Base-by-base conservation (phyloP, 345 rosid species). In the Aegle marmelos region DNA sequence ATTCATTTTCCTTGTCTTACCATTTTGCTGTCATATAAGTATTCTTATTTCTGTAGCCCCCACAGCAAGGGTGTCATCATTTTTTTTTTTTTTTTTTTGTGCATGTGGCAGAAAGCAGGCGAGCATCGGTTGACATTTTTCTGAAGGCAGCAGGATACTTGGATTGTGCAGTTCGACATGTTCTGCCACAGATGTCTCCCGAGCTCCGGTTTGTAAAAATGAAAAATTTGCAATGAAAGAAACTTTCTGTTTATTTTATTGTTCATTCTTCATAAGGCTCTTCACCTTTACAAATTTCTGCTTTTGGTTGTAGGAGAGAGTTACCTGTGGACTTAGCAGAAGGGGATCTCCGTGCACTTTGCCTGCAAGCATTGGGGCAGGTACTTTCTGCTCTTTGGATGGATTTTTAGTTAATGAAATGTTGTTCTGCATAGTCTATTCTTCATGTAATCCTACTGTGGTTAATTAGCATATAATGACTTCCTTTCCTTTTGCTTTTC, bases 331-430 rank as follows among this genome's bases (percentile, higher is more conserved):
- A 97, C 82, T 87, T 97, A 74, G 90, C 91, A 28, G 99, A 91
- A 83, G 99, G 98, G 82, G 98, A 88, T 83, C 93, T 94, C 79
- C 84, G 93, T 70, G 97, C 97, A 74, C 95, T 93, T 81, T 90
- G 96, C 88, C 87, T 94, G 81, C 99, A 97, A 82, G 95, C 98
- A 75, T 80, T 97, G 78, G 99, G 99, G 77, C 97, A 91, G 98
- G 99, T 94, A 89, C 7, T 53, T 48, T 62, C 78, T 80, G 61
- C 21, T 79, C 37, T 76, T 39, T 80, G 73, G 75, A 45, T 80
- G 58, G 37, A 70, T 78, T 70, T 77, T 73, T 79, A 45, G 65
- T 72, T 71, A 73, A 37, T 61, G 48, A 50, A 66, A 5, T 53
- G 39, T 58, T 67, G 68, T 25, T 62, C 25, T 78, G 57, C 72